Evolutionary conservation across 176 grass and related monocot genomes (phyloP).

Genomic region (Phragmites australis): DNA sequence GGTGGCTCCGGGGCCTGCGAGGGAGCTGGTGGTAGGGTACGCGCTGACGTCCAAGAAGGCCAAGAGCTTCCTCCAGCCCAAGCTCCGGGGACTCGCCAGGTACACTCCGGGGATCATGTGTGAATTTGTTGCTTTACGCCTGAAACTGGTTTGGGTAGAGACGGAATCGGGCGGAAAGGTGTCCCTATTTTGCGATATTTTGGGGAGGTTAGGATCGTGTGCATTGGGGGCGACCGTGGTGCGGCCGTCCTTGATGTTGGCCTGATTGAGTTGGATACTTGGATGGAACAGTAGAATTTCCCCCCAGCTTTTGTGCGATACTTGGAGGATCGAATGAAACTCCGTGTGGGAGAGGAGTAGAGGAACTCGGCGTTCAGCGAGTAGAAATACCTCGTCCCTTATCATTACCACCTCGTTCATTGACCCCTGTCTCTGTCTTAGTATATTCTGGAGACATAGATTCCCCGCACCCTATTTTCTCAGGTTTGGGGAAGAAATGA

Average conservation of each 20-base stretch:
- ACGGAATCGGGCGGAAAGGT: background rate
- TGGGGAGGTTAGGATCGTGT: background rate
- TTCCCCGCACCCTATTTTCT: background rate
- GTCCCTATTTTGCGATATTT: background rate
- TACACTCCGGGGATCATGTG: background rate
- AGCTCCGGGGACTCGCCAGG: slow-evolving; percentile 69
- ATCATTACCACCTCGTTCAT: background rate
- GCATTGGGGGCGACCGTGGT: slow-evolving; percentile 39
- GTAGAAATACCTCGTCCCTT: background rate
- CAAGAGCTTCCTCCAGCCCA: slow-evolving; percentile 89
- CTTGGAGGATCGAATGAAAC: background rate
- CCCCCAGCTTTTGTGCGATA: background rate
- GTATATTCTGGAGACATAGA: slow-evolving; percentile 23
- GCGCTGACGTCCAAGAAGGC: slow-evolving; percentile 83
- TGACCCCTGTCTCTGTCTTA: slow-evolving; percentile 23
- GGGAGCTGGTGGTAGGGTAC: slow-evolving; percentile 72
- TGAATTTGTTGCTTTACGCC: background rate
- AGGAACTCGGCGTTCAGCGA: background rate
- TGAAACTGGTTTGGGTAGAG: background rate
- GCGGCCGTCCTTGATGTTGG: background rate
- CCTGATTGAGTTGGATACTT: background rate
- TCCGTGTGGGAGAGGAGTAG: background rate
- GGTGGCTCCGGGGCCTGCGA: slow-evolving; percentile 29
- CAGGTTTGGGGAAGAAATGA: background rate
- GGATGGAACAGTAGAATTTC: slow-evolving; percentile 8